Evolutionary conservation across 139 green algal species (phyloP).

Genomic region (Tetraselmis striata): DNA sequence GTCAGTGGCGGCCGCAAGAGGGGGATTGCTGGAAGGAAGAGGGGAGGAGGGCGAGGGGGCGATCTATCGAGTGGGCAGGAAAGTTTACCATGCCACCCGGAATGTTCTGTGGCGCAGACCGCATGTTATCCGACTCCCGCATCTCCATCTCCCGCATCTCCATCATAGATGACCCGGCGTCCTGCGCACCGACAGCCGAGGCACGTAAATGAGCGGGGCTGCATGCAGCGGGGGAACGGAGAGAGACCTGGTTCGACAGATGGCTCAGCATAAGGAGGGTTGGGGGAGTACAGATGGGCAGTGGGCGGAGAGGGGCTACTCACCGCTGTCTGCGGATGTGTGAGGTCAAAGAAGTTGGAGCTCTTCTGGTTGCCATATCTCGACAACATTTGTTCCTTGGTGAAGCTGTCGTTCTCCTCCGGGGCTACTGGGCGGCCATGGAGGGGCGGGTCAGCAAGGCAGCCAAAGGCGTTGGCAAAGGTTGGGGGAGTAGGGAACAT

Average conservation of each 20-base stretch:
- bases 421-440: slow-evolving; percentile 16
- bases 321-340: background rate
- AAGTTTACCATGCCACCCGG: background rate
- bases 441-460: background rate
- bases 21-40: too few relatives aligned
- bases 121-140: background rate
- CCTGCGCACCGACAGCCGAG: too few relatives aligned
- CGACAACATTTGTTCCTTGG: slow-evolving; percentile 72
- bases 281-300: too few relatives aligned
- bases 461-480: background rate
- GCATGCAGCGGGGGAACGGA: too few relatives aligned
- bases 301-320: too few relatives aligned
- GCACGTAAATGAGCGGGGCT: too few relatives aligned
- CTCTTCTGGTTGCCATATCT: background rate
- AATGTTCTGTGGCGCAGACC: background rate
- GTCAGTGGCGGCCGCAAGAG: too few relatives aligned
- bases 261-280: too few relatives aligned
- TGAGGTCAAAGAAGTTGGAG: slow-evolving; percentile 23
- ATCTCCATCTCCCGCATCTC: background rate
- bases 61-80: too few relatives aligned
- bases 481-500: too few relatives aligned
- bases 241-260: too few relatives aligned
- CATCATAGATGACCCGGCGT: background rate
- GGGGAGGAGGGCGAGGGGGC: too few relatives aligned
- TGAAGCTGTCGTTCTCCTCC: slow-evolving; percentile 73